Conservation (phyloP, 352 stramenopile genomes). For the Phytophthora crassamura region DNA sequence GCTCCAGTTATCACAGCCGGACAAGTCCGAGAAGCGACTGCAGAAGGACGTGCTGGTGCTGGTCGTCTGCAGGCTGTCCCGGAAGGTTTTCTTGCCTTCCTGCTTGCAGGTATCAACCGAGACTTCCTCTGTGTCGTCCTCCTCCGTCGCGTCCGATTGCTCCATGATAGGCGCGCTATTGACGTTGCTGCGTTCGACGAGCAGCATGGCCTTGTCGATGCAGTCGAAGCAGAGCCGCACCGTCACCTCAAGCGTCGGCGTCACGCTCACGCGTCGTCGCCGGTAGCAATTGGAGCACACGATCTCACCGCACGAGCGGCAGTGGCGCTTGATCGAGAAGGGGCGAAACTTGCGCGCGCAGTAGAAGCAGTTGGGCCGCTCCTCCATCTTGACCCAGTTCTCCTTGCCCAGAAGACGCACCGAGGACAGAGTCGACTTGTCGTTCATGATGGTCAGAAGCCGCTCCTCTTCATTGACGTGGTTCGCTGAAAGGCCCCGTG, state of each 20-base stretch:
- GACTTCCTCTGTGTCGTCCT: slow-evolving; percentile 20
- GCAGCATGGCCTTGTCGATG: slow-evolving; percentile 71
- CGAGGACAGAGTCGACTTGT: slow-evolving; percentile 57
- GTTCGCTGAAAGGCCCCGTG: slow-evolving; percentile 56
- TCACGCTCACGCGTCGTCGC: slow-evolving; percentile 59
- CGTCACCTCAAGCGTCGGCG: slow-evolving; percentile 38
- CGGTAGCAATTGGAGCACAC: slow-evolving; percentile 80
- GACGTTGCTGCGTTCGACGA: slow-evolving; percentile 25
- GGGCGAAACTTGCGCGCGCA: slow-evolving; percentile 80
- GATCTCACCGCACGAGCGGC: slow-evolving; percentile 79
- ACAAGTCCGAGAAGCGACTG: slow-evolving; percentile 55
- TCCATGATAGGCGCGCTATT: slow-evolving; percentile 19
- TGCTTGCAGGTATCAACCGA: slow-evolving; percentile 15
- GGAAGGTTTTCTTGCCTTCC: slow-evolving; percentile 29
- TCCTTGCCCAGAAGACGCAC: slow-evolving; percentile 62
- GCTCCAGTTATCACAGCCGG: slow-evolving; percentile 39
- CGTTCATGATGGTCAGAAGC: slow-evolving; percentile 60
- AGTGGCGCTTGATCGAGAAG: slow-evolving; percentile 84
- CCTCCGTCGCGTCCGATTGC: slow-evolving; percentile 8
- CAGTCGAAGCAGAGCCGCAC: slow-evolving; percentile 82
- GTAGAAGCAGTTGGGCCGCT: slow-evolving; percentile 78
- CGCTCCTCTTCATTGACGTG: slow-evolving; percentile 62
- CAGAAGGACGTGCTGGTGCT: slow-evolving; percentile 45
- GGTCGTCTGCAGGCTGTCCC: slow-evolving; percentile 44
- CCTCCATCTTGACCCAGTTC: slow-evolving; percentile 80